Evolutionary conservation across 345 rosid species (phyloP).

Genomic region (Bruguiera sexangula): DNA sequence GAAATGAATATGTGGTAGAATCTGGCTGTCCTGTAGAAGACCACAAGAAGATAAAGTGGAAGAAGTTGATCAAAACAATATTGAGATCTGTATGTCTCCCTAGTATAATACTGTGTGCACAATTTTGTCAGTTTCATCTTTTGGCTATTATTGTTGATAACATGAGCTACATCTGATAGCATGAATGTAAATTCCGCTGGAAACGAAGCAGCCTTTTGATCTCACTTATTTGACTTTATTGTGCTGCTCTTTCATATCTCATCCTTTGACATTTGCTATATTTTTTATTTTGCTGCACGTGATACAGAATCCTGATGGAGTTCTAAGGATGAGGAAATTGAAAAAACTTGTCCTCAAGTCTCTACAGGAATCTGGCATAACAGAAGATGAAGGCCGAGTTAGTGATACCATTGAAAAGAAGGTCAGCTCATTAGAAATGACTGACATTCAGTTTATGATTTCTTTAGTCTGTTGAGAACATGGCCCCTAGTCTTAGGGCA

Average conservation of each 20-base stretch:
- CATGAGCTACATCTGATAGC: not conserved
- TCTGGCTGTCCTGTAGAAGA: conserved; percentile 22
- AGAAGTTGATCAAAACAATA: conserved; percentile 62
- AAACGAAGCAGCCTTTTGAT: not conserved
- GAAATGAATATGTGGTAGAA: conserved; percentile 20
- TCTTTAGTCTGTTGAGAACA: too few relatives aligned
- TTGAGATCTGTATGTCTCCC: conserved; percentile 56
- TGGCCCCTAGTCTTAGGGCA: too few relatives aligned
- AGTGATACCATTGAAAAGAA: conserved; percentile 46
- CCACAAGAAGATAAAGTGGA: conserved; percentile 69
- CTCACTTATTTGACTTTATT: not conserved
- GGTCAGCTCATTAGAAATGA: conserved; percentile 37
- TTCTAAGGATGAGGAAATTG: conserved; percentile 68
- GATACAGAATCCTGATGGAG: conserved; percentile 53
- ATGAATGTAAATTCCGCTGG: not conserved
- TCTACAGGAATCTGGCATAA: conserved; percentile 45
- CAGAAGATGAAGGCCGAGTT: conserved; percentile 40
- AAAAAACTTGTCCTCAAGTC: conserved; percentile 52
- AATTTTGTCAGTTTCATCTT: not conserved
- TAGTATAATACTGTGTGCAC: not conserved
- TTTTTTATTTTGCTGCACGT: conserved; percentile 8
- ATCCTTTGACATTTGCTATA: not conserved
- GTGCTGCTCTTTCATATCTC: not conserved
- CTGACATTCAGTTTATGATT: too few relatives aligned
- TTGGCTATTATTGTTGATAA: not conserved